phyloP scores from a whole-genome alignment of 495 filamentous ascomycete species.

The Penicillium bovifimosum region DNA sequence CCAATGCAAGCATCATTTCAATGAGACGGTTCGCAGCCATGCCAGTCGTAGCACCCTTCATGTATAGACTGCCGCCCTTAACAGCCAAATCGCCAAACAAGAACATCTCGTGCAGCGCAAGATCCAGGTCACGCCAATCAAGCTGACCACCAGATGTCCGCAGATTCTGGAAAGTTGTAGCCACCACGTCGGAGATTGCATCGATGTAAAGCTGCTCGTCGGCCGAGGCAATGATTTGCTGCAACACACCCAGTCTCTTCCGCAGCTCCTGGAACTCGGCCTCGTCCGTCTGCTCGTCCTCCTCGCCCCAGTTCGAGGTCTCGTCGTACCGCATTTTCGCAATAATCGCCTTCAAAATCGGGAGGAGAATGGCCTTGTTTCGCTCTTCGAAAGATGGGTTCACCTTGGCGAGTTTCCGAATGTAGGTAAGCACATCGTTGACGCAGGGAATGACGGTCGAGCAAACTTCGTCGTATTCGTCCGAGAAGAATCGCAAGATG shows the following conservation, averaged over 20 bases:
- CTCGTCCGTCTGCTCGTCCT: conserved; percentile 92
- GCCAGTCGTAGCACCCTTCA: conserved; percentile 71
- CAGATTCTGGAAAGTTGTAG: conserved; percentile 71
- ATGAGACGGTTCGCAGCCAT: conserved; percentile 70
- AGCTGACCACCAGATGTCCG: conserved; percentile 63
- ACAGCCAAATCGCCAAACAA: conserved; percentile 91
- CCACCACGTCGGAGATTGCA: conserved; percentile 76
- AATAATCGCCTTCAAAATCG: conserved; percentile 85
- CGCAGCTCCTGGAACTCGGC: conserved; percentile 96
- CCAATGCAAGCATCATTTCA: conserved; percentile 90
- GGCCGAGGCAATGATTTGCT: conserved; percentile 82
- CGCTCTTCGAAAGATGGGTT: conserved; percentile 55
- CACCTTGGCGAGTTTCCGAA: conserved; percentile 67
- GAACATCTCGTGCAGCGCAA: conserved; percentile 95
- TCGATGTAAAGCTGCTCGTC: conserved; percentile 82
- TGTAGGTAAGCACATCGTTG: conserved; percentile 80
- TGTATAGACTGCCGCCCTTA: conserved; percentile 74
- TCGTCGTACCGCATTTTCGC: conserved; percentile 96
- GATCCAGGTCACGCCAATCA: conserved; percentile 93
- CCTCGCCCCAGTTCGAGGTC: conserved; percentile 86
- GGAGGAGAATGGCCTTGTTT: conserved; percentile 72
- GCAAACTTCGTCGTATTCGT: conserved; percentile 97
- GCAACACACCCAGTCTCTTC: conserved; percentile 78
- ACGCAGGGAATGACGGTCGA: conserved; percentile 88
- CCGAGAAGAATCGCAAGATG: conserved; percentile 86